These are phyloP conservation scores for Didymella glomerata DNA, from an alignment of 2,329 filamentous ascomycete species.

Conservation along the genomic window DNA sequence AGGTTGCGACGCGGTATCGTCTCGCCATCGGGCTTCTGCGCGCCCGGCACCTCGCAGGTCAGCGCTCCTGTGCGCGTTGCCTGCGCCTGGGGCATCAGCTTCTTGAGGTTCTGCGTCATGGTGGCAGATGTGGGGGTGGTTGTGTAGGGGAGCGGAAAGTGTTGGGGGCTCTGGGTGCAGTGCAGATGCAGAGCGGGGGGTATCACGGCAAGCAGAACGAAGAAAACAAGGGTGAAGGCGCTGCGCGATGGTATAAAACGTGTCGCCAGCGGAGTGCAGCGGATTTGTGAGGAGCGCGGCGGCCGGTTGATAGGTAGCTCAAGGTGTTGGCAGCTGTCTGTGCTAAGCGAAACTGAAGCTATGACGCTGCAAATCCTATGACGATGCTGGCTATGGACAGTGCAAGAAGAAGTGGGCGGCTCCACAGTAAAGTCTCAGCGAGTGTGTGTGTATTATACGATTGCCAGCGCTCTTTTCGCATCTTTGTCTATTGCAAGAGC, in stretches of 20 bases:
- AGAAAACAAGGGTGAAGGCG: constrained; percentile 10
- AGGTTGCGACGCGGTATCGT: constrained; percentile 82
- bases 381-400: constrained; percentile 6
- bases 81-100: constrained; percentile 58
- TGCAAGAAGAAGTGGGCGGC: constrained; percentile 19
- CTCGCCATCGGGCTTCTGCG: constrained; percentile 76
- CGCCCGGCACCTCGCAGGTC: constrained; percentile 75
- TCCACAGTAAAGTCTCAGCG: constrained; percentile 15
- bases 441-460: neutral
- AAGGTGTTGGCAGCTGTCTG: constrained; percentile 17
- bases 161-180: constrained; percentile 16
- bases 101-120: constrained; percentile 57
- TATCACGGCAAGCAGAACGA: constrained; percentile 21
- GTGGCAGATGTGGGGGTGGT: constrained; percentile 22
- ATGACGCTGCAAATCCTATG: constrained; percentile 24
- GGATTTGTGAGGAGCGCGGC: constrained; percentile 14
- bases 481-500: neutral
- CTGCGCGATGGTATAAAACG: constrained; percentile 28
- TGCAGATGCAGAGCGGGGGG: constrained; percentile 27
- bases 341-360: constrained; percentile 26
- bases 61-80: constrained; percentile 73
- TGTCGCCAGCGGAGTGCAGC: constrained; percentile 25
- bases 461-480: neutral
- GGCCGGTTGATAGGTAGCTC: neutral
- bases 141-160: constrained; percentile 3